These are phyloP conservation scores for Phytophthora constricta DNA, from an alignment of 352 stramenopile species.

Conservation along the genomic window DNA sequence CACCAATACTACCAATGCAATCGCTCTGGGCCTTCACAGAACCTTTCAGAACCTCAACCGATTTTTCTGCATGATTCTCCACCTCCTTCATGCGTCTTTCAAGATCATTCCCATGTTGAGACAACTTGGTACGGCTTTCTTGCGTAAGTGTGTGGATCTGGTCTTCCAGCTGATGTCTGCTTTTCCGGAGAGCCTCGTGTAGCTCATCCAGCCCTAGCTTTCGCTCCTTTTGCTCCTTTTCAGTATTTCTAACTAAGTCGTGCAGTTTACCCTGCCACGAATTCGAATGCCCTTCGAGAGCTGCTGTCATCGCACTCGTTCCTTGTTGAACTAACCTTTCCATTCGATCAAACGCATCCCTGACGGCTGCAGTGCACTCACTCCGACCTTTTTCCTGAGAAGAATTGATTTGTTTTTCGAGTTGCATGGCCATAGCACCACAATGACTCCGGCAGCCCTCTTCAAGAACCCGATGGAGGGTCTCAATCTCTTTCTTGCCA, in stretches of 20 bases:
- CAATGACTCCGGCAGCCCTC: conserved; percentile 27
- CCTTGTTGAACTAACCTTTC: conserved; percentile 32
- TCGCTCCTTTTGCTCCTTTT: conserved; percentile 60
- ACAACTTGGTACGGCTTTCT: conserved; percentile 46
- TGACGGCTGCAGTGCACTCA: conserved; percentile 20
- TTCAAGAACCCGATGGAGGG: conserved; percentile 23
- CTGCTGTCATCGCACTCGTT: conserved; percentile 11
- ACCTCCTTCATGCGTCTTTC: conserved; percentile 44
- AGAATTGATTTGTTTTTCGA: conserved; percentile 24
- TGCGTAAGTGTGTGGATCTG: conserved; percentile 46
- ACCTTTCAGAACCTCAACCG: conserved; percentile 11
- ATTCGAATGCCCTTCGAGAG: conserved; percentile 28
- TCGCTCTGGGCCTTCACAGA: conserved; percentile 13
- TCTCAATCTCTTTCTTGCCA: conserved; percentile 30
- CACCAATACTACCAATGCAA: conserved; percentile 9
- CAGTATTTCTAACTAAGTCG: conserved; percentile 41
- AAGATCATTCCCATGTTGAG: conserved; percentile 32
- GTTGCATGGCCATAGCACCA: conserved; percentile 2
- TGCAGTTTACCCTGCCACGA: conserved; percentile 40
- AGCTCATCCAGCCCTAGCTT: conserved; percentile 44
- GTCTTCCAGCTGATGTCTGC: conserved; percentile 57
- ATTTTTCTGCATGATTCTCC: conserved; percentile 34
- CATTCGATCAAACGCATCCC: conserved; percentile 19
- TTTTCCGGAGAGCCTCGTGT: conserved; percentile 52
- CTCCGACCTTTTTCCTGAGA: conserved; percentile 20